These are phyloP conservation scores for Irpex rosettiformis DNA, from an alignment of 1,284 basidiomycete genomes.

Conservation along the genomic window DNA sequence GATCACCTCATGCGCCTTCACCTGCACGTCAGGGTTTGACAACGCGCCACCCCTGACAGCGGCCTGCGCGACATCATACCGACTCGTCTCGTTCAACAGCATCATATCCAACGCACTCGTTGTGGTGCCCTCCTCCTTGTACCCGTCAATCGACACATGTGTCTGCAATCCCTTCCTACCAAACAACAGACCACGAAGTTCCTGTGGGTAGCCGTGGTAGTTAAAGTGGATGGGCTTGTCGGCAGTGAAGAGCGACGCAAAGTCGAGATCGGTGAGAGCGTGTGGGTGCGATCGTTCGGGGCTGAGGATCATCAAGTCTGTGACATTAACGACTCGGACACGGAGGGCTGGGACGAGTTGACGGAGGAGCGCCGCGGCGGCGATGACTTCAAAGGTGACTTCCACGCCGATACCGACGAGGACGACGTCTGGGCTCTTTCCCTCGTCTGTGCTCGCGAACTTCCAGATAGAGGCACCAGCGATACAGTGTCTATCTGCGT, in stretches of 20 bases:
- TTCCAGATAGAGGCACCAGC: conserved; percentile 76
- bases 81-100: conserved; percentile 61
- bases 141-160: conserved; percentile 53
- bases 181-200: conserved; percentile 61
- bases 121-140: conserved; percentile 67
- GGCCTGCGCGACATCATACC: conserved; percentile 58
- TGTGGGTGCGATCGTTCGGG: conserved; percentile 73
- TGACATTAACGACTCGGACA: conserved; percentile 80
- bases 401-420: conserved; percentile 76
- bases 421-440: conserved; percentile 64
- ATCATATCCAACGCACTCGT: conserved; percentile 76
- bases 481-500: conserved; percentile 69
- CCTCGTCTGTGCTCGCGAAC: conserved; percentile 67
- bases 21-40: conserved; percentile 49
- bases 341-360: conserved; percentile 60
- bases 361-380: conserved; percentile 72
- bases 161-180: conserved; percentile 45
- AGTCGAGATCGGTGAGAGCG: conserved; percentile 61
- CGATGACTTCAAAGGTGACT: conserved; percentile 74
- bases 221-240: conserved; percentile 76
- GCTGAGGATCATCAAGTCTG: conserved; percentile 79
- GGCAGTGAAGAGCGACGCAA: conserved; percentile 67
- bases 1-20: conserved; percentile 49
- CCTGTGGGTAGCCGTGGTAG: conserved; percentile 81
- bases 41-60: conserved; percentile 53